phyloP scores from a whole-genome alignment of 495 filamentous ascomycete genomes.

The Aspergillus baeticus region DNA sequence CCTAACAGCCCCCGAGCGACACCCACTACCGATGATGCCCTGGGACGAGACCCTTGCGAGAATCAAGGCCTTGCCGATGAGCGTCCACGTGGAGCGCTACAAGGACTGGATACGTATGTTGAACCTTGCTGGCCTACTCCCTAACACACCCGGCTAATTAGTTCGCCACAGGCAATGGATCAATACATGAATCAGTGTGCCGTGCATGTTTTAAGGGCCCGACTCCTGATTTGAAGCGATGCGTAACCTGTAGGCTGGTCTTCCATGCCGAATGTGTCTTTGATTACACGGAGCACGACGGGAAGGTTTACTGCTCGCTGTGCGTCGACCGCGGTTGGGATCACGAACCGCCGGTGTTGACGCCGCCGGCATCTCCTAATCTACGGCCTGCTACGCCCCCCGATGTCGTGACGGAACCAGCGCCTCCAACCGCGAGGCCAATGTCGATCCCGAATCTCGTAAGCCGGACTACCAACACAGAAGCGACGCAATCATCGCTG shows the following conservation, averaged over 20 bases:
- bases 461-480: too few species aligned
- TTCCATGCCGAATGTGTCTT: neutral
- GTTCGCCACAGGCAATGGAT: neutral
- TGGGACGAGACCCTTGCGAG: neutral
- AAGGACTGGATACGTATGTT: neutral
- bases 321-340: neutral
- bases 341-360: neutral
- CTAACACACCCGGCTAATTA: neutral
- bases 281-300: neutral
- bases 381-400: neutral
- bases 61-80: neutral
- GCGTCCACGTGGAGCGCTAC: neutral
- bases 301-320: neutral
- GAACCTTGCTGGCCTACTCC: too few species aligned
- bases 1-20: too few species aligned
- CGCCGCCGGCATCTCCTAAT: neutral
- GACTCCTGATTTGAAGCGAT: neutral
- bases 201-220: neutral
- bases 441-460: too few species aligned
- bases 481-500: too few species aligned
- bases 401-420: too few species aligned
- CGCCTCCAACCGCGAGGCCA: too few species aligned
- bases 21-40: too few species aligned
- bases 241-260: neutral
- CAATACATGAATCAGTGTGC: neutral